These are phyloP conservation scores for Ambrosiella beaveri DNA, from an alignment of 2,329 filamentous ascomycete genomes.

Conservation along the genomic window DNA sequence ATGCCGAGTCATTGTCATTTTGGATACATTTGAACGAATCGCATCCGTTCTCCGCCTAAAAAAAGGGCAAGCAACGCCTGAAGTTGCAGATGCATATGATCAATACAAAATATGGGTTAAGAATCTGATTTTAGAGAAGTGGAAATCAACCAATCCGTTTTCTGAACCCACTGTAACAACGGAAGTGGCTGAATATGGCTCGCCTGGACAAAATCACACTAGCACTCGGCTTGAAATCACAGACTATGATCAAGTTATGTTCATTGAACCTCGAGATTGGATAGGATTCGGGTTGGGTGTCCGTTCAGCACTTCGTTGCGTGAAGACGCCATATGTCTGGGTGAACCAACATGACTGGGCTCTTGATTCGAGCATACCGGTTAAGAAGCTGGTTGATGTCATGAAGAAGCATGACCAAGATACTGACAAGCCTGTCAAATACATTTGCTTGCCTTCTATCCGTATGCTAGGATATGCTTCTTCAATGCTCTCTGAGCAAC, in stretches of 20 bases:
- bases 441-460: constrained; percentile 34
- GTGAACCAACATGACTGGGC: constrained; percentile 41
- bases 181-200: constrained; percentile 32
- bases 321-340: constrained; percentile 35
- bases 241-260: constrained; percentile 23
- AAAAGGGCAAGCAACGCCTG: constrained; percentile 32
- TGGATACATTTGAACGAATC: constrained; percentile 35
- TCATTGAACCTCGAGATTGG: constrained; percentile 30
- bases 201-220: constrained; percentile 17
- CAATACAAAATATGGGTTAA: constrained; percentile 32
- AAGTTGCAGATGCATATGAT: constrained; percentile 25
- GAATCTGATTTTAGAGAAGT: constrained; percentile 19
- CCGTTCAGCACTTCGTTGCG: constrained; percentile 30
- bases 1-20: constrained; percentile 32
- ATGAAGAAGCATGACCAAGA: constrained; percentile 25
- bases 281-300: constrained; percentile 37
- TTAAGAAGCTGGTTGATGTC: constrained; percentile 26
- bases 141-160: constrained; percentile 1
- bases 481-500: constrained; percentile 28
- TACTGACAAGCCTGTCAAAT: constrained; percentile 26
- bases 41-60: constrained; percentile 29
- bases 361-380: constrained; percentile 27
- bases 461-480: constrained; percentile 34
- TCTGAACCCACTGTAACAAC: background rate
- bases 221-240: constrained; percentile 23